Evolutionary conservation across 169 alveolate genomes (phyloP).

Genomic region (Cryptosporidium bovis): DNA sequence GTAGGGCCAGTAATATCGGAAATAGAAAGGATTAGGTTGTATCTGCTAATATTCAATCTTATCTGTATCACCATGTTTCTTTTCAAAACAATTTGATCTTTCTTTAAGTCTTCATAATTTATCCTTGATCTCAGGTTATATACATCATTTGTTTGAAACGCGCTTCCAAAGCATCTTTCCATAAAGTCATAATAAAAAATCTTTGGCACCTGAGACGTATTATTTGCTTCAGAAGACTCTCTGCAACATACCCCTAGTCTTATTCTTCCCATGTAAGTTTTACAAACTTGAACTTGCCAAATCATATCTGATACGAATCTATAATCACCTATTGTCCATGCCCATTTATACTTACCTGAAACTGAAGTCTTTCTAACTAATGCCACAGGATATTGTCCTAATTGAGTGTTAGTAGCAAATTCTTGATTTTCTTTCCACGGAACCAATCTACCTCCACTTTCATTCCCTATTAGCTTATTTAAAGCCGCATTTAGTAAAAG

Average conservation of each 20-base stretch:
- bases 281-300: conserved; percentile 71
- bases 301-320: conserved; percentile 73
- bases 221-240: conserved; percentile 59
- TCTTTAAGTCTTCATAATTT: conserved; percentile 25
- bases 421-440: conserved; percentile 67
- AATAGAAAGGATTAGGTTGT: conserved; percentile 37
- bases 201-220: conserved; percentile 66
- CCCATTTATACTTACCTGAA: conserved; percentile 69
- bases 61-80: conserved; percentile 53
- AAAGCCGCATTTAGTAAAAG: conserved; percentile 59
- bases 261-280: conserved; percentile 71
- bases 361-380: conserved; percentile 45
- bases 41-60: conserved; percentile 69
- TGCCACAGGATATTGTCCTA: conserved; percentile 57
- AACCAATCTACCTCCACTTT: conserved; percentile 61
- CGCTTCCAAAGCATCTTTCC: conserved; percentile 71
- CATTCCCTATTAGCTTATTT: conserved; percentile 63
- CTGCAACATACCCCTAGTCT: conserved; percentile 72
- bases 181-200: conserved; percentile 66
- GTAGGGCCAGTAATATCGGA: conserved; percentile 58
- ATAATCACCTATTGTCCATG: conserved; percentile 73
- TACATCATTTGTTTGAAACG: conserved; percentile 67
- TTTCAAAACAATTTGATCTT: conserved; percentile 36
- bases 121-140: conserved; percentile 64
- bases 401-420: conserved; percentile 36